These are phyloP conservation scores for Fusarium sp. DNA, from an alignment of 2,329 filamentous ascomycete species.

Conservation along the genomic window DNA sequence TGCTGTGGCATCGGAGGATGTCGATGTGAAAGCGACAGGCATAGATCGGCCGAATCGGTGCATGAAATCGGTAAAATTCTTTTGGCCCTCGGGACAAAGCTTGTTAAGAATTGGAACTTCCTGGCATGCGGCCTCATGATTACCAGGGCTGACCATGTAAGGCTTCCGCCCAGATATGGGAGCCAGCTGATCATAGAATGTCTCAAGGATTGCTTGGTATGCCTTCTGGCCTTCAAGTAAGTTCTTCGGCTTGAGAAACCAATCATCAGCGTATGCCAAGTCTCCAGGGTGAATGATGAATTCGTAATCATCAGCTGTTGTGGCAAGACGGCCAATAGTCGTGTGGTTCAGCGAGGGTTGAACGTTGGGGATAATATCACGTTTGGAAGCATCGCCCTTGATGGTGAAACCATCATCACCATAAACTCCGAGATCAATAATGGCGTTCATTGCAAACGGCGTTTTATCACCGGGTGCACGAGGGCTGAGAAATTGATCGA, in stretches of 20 bases:
- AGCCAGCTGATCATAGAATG: slow-evolving; percentile 22
- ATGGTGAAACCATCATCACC: slow-evolving; percentile 27
- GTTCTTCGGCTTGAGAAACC: slow-evolving; percentile 24
- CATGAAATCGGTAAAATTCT: slow-evolving; percentile 35
- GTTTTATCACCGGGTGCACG: slow-evolving; percentile 19
- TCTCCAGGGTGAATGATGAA: slow-evolving; percentile 27
- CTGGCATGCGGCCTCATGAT: slow-evolving; percentile 25
- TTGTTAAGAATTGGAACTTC: slow-evolving; percentile 17
- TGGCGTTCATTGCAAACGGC: slow-evolving; percentile 21
- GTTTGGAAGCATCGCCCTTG: slow-evolving; percentile 16
- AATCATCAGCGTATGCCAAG: slow-evolving; percentile 15
- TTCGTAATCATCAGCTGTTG: slow-evolving; percentile 20
- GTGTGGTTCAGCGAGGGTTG: slow-evolving; percentile 26
- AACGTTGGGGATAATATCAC: slow-evolving; percentile 12
- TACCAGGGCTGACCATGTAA: slow-evolving; percentile 27
- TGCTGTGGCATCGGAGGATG: not conserved
- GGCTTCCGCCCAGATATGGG: slow-evolving; percentile 13
- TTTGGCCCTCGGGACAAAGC: slow-evolving; percentile 22
- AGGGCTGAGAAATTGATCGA: slow-evolving; percentile 17
- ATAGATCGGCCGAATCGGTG: slow-evolving; percentile 5
- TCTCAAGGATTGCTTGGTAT: slow-evolving; percentile 20
- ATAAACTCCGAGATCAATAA: slow-evolving; percentile 28
- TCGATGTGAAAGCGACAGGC: slow-evolving; percentile 11
- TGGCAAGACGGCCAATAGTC: slow-evolving; percentile 21
- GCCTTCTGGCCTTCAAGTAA: slow-evolving; percentile 17